These are phyloP conservation scores for Fusarium phyllophilum DNA, from an alignment of 2,329 filamentous ascomycete species.

Conservation along the genomic window DNA sequence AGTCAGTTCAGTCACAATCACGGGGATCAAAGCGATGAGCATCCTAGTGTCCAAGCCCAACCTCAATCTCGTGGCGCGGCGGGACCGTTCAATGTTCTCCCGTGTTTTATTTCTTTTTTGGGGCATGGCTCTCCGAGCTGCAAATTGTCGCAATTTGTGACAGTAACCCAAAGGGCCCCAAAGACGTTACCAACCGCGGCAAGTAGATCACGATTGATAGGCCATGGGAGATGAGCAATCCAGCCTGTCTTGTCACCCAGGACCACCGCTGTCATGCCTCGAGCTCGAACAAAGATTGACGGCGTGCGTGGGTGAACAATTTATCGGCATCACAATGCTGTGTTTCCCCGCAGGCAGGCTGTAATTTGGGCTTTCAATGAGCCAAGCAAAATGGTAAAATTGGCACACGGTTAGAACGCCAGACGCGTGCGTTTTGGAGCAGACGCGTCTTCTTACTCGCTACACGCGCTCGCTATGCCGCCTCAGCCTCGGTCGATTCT, in stretches of 20 bases:
- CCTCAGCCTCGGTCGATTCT: constrained; percentile 25
- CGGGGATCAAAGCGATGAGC: constrained; percentile 19
- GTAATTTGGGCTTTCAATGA: constrained; percentile 3
- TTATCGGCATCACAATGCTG: constrained; percentile 13
- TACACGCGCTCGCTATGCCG: constrained; percentile 21
- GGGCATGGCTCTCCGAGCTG: constrained; percentile 22
- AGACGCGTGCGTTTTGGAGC: constrained; percentile 19
- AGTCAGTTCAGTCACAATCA: constrained; percentile 1
- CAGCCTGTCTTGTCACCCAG: constrained; percentile 27
- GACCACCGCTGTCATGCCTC: constrained; percentile 22
- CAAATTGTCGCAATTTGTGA: constrained; percentile 37
- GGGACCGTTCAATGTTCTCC: constrained; percentile 20
- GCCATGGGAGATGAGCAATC: constrained; percentile 31
- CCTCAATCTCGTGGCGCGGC: constrained; percentile 30
- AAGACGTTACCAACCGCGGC: constrained; percentile 13
- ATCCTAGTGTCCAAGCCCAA: constrained; percentile 23
- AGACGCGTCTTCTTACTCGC: constrained; percentile 24
- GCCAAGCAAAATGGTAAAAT: constrained; percentile 26
- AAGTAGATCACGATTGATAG: constrained; percentile 20
- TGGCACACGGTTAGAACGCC: not conserved
- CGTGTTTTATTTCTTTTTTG: constrained; percentile 27
- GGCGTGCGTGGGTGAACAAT: constrained; percentile 17
- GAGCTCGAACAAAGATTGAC: constrained; percentile 5
- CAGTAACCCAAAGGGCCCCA: not conserved
- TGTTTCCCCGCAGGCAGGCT: constrained; percentile 3